Evolutionary conservation across 495 filamentous ascomycete genomes (phyloP), one percentile per base, ranked within the genome.

Genomic region (Platismatia glauca): DNA sequence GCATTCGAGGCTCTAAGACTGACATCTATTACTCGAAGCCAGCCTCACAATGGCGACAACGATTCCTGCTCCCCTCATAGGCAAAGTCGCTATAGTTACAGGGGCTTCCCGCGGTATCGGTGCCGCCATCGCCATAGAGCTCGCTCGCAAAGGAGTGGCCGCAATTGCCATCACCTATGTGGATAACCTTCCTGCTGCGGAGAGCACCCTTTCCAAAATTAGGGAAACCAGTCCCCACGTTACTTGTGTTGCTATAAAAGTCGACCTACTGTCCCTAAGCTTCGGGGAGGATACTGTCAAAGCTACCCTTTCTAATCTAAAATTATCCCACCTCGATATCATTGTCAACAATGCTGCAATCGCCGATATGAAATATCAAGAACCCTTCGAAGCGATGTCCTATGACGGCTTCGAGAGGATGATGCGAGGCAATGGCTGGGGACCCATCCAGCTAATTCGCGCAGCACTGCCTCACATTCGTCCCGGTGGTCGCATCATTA

Each of bases 61-160:
- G 4, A 50, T 50, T 27, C 46, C 46, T 29, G 46, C 46, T 3
- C 71, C 74, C 22, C 71, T 88, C 15, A 76, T 73, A 57, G 85
- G 85, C 12, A 72, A 74, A 44, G 77, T 81, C 4, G 79, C 79
- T 33, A 71, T 82, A 1, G 70, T 82, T 1, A 82, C 79, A 1
- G 79, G 79, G 35, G 76, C 78, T 16, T 77, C 76, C 3, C 79
- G 78, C 15, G 79, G 79, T 15, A 82, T 82, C 61, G 79, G 79
- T 27, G 74, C 75, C 7, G 78, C 75, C 8, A 78, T 81, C 11
- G 79, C 79, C 16, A 67, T 71, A 11, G 76, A 78, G 8, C 73
- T 82, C 18, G 79, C 76, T 50, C 46, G 24, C 22, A 75, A 76
- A 3, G 80, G 83, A 71, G 86, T 85, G 6, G 72, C 72, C 39